Evolutionary conservation across 805 yeast species (phyloP).

Genomic region (Peterozyma xylosa): DNA sequence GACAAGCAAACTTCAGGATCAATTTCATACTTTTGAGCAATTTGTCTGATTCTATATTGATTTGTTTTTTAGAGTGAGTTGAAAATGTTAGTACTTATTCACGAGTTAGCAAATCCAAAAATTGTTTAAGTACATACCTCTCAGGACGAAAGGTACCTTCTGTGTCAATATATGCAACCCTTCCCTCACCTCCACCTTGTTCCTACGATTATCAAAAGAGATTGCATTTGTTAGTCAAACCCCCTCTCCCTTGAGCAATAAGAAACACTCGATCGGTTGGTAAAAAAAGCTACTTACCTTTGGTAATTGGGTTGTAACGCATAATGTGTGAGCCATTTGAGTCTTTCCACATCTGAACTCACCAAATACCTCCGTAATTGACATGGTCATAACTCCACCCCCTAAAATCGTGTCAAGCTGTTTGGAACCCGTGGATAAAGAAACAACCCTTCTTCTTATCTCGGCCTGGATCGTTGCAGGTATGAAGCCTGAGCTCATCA

Average conservation of each 20-base stretch:
- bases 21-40: conserved; percentile 62
- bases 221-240: not conserved
- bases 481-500: conserved; percentile 61
- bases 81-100: not conserved
- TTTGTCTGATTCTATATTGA: conserved; percentile 38
- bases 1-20: conserved; percentile 65
- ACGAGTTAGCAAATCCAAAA: not conserved
- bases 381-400: conserved; percentile 72
- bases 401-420: conserved; percentile 63
- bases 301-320: conserved; percentile 71
- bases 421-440: conserved; percentile 66
- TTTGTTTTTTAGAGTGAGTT: not conserved
- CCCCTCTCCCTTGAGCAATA: not conserved
- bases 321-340: conserved; percentile 73
- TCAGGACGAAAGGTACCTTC: conserved; percentile 82
- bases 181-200: conserved; percentile 78
- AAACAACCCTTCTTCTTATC: conserved; percentile 53
- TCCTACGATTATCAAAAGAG: conserved; percentile 17
- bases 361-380: conserved; percentile 74
- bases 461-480: conserved; percentile 67
- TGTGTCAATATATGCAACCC: conserved; percentile 72
- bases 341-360: conserved; percentile 79
- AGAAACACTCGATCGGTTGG: not conserved
- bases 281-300: conserved; percentile 20
- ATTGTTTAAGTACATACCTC: conserved; percentile 23